Conservation (phyloP, 352 stramenopile species). For the Phytopythium montanum region DNA sequence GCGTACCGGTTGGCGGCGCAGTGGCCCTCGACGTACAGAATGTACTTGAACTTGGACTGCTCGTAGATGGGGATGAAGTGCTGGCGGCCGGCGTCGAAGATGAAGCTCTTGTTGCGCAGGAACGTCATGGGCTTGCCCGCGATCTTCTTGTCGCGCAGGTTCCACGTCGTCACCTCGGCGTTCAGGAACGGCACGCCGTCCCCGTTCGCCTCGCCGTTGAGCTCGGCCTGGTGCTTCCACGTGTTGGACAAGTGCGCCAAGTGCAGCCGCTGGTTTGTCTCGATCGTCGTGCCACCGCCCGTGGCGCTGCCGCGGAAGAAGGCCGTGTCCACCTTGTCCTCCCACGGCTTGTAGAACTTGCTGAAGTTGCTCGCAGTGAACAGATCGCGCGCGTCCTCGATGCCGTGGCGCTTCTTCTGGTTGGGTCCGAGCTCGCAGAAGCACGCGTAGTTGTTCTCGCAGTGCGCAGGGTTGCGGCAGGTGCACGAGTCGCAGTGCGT, state of each 20-base stretch:
- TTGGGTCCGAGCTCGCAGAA: constrained; percentile 61
- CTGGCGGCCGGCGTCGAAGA: constrained; percentile 91
- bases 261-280: constrained; percentile 97
- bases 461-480: constrained; percentile 58
- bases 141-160: constrained; percentile 97
- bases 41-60: constrained; percentile 97
- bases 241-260: constrained; percentile 88
- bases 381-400: constrained; percentile 84
- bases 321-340: constrained; percentile 95
- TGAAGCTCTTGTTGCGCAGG: constrained; percentile 71
- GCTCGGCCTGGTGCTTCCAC: constrained; percentile 89
- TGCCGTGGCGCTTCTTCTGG: constrained; percentile 67
- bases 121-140: constrained; percentile 94
- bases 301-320: constrained; percentile 98
- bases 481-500: constrained; percentile 78
- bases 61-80: constrained; percentile 98
- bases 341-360: constrained; percentile 96
- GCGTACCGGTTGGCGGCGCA: constrained; percentile 98
- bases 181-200: constrained; percentile 92
- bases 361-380: constrained; percentile 97
- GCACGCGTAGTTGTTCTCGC: constrained; percentile 78
- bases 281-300: constrained; percentile 91
- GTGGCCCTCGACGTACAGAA: constrained; percentile 97
- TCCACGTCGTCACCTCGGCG: constrained; percentile 95
- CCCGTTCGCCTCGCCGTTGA: constrained; percentile 70